Evolutionary conservation across 371 early-diverging fungal genomes (phyloP).

Genomic region (Rhizopus arrhizus): DNA sequence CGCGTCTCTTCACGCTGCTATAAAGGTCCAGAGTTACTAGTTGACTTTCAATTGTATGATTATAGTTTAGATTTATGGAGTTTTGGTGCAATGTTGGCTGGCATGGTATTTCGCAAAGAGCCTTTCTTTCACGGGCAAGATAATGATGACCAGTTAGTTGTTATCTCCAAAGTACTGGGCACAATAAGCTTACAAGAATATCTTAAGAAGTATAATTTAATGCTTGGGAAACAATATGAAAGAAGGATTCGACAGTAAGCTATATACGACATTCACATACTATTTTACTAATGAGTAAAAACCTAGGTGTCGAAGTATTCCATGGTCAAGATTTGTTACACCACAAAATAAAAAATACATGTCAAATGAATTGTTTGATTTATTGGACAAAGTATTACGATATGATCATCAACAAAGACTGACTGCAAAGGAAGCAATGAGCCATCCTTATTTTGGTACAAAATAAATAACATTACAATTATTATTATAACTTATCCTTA

Average conservation of each 20-base stretch:
- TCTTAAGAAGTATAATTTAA: conserved; percentile 92
- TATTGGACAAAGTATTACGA: conserved; percentile 87
- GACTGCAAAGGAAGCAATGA: conserved; percentile 94
- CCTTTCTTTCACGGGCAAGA: conserved; percentile 99
- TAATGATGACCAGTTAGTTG: conserved; percentile 97
- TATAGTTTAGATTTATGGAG: conserved; percentile 99
- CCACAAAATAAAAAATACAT: conserved; percentile 86
- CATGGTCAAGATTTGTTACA: conserved; percentile 89
- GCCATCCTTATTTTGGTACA: conserved; percentile 87
- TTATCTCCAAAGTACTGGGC: conserved; percentile 95
- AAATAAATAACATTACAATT: neutral
- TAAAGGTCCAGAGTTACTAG: conserved; percentile 98
- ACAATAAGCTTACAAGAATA: conserved; percentile 90
- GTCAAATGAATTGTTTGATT: conserved; percentile 88
- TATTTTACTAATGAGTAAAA: too few relatives aligned
- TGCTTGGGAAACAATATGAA: conserved; percentile 82
- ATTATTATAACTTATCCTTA: too few relatives aligned
- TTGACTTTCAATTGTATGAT: conserved; percentile 97
- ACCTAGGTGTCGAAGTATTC: conserved; percentile 76
- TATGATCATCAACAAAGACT: conserved; percentile 97
- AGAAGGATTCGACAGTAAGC: conserved; percentile 65
- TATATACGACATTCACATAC: neutral
- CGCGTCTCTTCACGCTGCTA: conserved; percentile 98
- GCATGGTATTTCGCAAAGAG: conserved; percentile 96
- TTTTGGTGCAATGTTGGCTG: conserved; percentile 98